These are phyloP conservation scores for Starmerella kuoi DNA, from an alignment of 805 yeast species.

Conservation along the genomic window DNA sequence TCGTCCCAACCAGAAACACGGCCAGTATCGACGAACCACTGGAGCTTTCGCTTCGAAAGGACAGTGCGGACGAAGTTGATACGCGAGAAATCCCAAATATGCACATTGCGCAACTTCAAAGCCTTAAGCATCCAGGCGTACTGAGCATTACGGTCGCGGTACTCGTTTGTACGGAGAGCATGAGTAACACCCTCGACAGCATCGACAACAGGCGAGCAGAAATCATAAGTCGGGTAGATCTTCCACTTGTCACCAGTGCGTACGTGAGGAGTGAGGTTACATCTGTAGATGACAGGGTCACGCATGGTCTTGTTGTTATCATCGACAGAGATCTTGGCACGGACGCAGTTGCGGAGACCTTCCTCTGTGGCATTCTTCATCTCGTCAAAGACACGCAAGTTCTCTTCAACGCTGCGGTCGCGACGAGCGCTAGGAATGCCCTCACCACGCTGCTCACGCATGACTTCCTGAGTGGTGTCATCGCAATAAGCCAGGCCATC, in stretches of 20 bases:
- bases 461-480: constrained; percentile 83
- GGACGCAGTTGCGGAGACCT: constrained; percentile 81
- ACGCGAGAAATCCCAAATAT: constrained; percentile 96
- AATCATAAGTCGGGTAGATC: constrained; percentile 95
- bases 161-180: constrained; percentile 94
- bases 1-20: constrained; percentile 94
- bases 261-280: constrained; percentile 95
- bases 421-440: constrained; percentile 89
- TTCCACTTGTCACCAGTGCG: constrained; percentile 91
- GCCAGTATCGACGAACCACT: constrained; percentile 94
- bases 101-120: constrained; percentile 74
- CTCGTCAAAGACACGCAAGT: constrained; percentile 71
- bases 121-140: constrained; percentile 91
- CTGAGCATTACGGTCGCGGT: constrained; percentile 97
- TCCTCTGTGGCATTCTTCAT: constrained; percentile 90
- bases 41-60: constrained; percentile 91
- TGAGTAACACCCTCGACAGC: constrained; percentile 95
- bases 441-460: constrained; percentile 98
- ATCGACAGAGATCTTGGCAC: constrained; percentile 91
- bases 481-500: constrained; percentile 97
- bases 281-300: constrained; percentile 96
- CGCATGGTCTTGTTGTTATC: constrained; percentile 89
- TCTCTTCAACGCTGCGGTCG: constrained; percentile 87
- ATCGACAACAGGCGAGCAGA: constrained; percentile 96
- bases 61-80: constrained; percentile 93